phyloP scores from a whole-genome alignment of 805 yeast genomes.

The Saccharomycopsis amapae region DNA sequence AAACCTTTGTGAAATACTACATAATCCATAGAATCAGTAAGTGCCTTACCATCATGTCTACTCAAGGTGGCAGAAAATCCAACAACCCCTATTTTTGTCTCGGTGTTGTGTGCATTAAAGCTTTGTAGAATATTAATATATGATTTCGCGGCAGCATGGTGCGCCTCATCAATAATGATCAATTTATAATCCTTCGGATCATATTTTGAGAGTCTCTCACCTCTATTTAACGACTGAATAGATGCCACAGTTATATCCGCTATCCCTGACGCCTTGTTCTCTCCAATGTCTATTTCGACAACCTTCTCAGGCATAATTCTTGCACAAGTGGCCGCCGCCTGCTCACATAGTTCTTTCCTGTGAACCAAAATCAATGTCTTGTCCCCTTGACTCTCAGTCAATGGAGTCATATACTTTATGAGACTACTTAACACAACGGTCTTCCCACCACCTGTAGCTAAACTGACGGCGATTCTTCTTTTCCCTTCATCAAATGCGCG shows the following conservation, averaged over 20 bases:
- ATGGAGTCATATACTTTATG: slow-evolving; percentile 32
- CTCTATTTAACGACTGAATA: slow-evolving; percentile 50
- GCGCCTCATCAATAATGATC: slow-evolving; percentile 85
- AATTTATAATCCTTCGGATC: slow-evolving; percentile 56
- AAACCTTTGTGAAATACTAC: slow-evolving; percentile 65
- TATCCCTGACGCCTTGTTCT: slow-evolving; percentile 32
- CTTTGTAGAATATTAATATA: slow-evolving; percentile 53
- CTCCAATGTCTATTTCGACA: slow-evolving; percentile 68
- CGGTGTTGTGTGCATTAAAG: slow-evolving; percentile 41
- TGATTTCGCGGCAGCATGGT: slow-evolving; percentile 73
- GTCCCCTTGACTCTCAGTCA: slow-evolving; percentile 8
- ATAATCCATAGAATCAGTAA: slow-evolving; percentile 59
- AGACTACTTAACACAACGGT: slow-evolving; percentile 68
- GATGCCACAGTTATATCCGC: slow-evolving; percentile 73
- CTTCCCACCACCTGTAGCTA: slow-evolving; percentile 95
- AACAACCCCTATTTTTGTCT: slow-evolving; percentile 47
- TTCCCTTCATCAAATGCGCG: slow-evolving; percentile 39
- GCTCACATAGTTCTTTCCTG: slow-evolving; percentile 68
- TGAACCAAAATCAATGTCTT: slow-evolving; percentile 65
- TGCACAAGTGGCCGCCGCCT: slow-evolving; percentile 49
- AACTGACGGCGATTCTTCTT: slow-evolving; percentile 65
- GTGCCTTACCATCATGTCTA: slow-evolving; percentile 60
- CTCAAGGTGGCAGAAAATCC: slow-evolving; percentile 89
- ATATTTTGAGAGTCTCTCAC: slow-evolving; percentile 43
- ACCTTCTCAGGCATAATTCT: slow-evolving; percentile 41